Evolutionary conservation across 1,139 yeast genomes (phyloP).

Genomic region (Scheffersomyces parashehatae): DNA sequence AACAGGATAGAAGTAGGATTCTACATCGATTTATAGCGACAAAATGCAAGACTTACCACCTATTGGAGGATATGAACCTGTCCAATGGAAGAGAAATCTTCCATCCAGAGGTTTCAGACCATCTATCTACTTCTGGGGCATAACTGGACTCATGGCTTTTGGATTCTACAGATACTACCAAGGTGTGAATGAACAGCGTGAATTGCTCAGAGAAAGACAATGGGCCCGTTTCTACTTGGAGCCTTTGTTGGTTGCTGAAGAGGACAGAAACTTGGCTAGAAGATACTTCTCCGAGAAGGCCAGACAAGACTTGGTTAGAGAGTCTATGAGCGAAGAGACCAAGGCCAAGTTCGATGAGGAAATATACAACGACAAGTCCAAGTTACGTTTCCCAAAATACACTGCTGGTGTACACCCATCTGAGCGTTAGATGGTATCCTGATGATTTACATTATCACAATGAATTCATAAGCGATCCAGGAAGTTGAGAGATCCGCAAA

Average conservation of each 20-base stretch:
- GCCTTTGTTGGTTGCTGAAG: slow-evolving; percentile 80
- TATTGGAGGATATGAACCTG: slow-evolving; percentile 79
- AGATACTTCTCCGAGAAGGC: slow-evolving; percentile 66
- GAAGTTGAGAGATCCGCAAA: no score
- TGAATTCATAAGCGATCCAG: no score
- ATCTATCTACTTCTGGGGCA: slow-evolving; percentile 63
- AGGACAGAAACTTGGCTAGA: slow-evolving; percentile 77
- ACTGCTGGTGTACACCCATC: slow-evolving; percentile 44
- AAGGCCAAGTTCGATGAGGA: slow-evolving; percentile 46
- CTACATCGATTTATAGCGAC: background rate
- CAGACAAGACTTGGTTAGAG: slow-evolving; percentile 60
- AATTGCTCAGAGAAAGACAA: slow-evolving; percentile 70
- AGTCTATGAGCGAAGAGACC: slow-evolving; percentile 41
- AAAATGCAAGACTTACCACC: slow-evolving; percentile 84
- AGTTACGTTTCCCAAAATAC: slow-evolving; percentile 47
- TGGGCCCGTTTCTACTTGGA: slow-evolving; percentile 77
- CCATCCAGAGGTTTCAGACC: slow-evolving; percentile 88
- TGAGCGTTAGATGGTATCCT: slow-evolving; percentile 20
- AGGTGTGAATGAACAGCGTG: slow-evolving; percentile 77
- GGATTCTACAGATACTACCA: slow-evolving; percentile 70
- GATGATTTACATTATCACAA: no score
- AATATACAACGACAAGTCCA: slow-evolving; percentile 46
- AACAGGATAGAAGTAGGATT: background rate
- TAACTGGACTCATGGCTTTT: slow-evolving; percentile 63
- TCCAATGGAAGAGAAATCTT: slow-evolving; percentile 87